These are phyloP conservation scores for Brachypodium distachyon DNA, from an alignment of 202 grass and related monocot species.

Conservation along the genomic window DNA sequence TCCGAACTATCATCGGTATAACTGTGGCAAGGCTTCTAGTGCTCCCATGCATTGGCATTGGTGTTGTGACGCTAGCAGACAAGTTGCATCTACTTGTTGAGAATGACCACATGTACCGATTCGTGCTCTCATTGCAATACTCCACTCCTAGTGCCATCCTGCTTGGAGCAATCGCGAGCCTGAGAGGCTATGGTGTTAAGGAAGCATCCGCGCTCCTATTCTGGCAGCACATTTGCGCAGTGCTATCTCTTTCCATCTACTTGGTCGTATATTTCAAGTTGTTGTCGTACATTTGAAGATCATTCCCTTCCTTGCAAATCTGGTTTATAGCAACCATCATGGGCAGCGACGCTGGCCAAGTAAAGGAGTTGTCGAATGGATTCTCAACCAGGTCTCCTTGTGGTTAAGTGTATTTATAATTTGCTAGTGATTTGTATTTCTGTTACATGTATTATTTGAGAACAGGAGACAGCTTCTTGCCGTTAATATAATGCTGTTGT, in stretches of 20 bases:
- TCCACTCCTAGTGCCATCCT: conserved; percentile 74
- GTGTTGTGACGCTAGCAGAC: conserved; percentile 52
- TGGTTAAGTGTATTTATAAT: conserved; percentile 17
- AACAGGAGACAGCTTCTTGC: not conserved
- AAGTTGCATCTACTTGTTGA: conserved; percentile 53
- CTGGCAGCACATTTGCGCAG: conserved; percentile 81
- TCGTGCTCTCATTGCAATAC: conserved; percentile 70
- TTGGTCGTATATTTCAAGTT: conserved; percentile 68
- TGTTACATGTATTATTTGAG: not conserved
- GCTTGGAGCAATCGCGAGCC: conserved; percentile 66
- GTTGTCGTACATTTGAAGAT: conserved; percentile 42
- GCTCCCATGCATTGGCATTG: conserved; percentile 70
- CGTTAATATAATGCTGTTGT: conserved; percentile 3
- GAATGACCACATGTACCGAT: conserved; percentile 63
- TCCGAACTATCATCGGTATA: conserved; percentile 51
- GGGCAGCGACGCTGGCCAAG: not conserved
- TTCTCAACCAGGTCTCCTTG: not conserved
- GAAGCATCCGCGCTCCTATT: conserved; percentile 74
- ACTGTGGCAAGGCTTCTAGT: conserved; percentile 61
- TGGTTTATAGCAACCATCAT: not conserved
- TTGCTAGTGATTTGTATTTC: conserved; percentile 13
- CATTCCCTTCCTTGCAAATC: not conserved
- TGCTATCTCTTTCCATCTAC: conserved; percentile 74
- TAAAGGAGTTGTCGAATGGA: not conserved
- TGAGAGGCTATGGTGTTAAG: conserved; percentile 76